Evolutionary conservation across 2,329 filamentous ascomycete species (phyloP).

Genomic region (Stemphylium beticola): DNA sequence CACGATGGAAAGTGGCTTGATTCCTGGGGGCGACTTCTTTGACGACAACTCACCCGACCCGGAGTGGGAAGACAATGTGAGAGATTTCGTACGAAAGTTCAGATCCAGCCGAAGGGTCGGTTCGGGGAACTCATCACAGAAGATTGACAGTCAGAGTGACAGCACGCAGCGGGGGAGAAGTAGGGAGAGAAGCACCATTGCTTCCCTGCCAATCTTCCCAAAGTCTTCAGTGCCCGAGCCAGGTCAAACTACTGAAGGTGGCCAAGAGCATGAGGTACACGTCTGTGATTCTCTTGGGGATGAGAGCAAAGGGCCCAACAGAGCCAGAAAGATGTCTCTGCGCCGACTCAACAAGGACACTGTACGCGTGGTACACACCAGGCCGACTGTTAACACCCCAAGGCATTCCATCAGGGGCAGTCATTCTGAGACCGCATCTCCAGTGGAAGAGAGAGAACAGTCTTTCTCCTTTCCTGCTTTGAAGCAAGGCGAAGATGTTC

Average conservation of each 20-base stretch:
- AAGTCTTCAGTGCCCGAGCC: slow-evolving; percentile 14
- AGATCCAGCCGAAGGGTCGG: slow-evolving; percentile 5
- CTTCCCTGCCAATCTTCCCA: slow-evolving; percentile 23
- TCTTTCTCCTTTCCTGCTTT: not conserved
- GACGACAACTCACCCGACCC: slow-evolving; percentile 33
- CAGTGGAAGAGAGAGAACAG: slow-evolving; percentile 1
- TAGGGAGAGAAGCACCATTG: slow-evolving; percentile 19
- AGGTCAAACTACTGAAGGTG: slow-evolving; percentile 1
- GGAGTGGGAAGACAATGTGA: slow-evolving; percentile 33
- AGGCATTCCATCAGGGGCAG: slow-evolving; percentile 25
- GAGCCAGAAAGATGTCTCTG: slow-evolving; percentile 33
- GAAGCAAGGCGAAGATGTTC: not conserved
- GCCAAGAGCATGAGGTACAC: not conserved
- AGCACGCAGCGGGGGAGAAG: slow-evolving; percentile 15
- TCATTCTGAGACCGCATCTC: slow-evolving; percentile 6
- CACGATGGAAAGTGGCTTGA: slow-evolving; percentile 28
- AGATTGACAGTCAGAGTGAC: not conserved
- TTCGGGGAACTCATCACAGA: slow-evolving; percentile 12
- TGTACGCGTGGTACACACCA: slow-evolving; percentile 31
- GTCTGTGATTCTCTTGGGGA: not conserved
- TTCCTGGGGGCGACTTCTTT: slow-evolving; percentile 38
- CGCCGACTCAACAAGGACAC: slow-evolving; percentile 29
- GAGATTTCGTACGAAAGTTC: slow-evolving; percentile 23
- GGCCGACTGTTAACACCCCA: slow-evolving; percentile 26
- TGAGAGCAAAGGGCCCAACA: slow-evolving; percentile 11